Base-by-base conservation (phyloP, 73 alveolate genomes). In the Urostyla sp. region DNA sequence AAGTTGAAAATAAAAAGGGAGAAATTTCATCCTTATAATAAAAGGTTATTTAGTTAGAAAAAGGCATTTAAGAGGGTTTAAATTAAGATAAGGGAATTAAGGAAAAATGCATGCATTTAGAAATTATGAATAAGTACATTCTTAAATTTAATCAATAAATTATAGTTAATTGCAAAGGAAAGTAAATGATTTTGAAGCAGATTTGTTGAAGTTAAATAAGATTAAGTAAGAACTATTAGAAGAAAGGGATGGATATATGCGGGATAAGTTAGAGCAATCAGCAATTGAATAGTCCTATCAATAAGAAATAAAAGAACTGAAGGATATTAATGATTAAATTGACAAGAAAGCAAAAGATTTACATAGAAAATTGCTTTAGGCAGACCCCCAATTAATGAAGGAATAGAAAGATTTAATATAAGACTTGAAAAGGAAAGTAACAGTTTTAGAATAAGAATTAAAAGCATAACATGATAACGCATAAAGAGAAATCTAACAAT, bases 81-180 rank as follows among this genome's bases (percentile, higher is more conserved):
- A 69, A 69, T 69, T 67, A 56, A 46, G 83, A 69, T 49, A 69
- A 69, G 31, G 34, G 55, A 7, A 36, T 69, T 26, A 69, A 69
- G 30, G 83, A 69, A 49, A 69, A 59, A 69, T 28, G 52, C 4
- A 69, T 67, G 0, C 32, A 69, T 28, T 55, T 69, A 20, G 21
- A 69, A 28, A 69, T 69, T 16, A 45, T 69, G 4, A 69, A 69
- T 23, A 18, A 49, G 23, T 40, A 69, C n/a, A n/a, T n/a, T n/a
- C n/a, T n/a, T n/a, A n/a, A n/a, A n/a, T n/a, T n/a, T n/a, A n/a
- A n/a, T n/a, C n/a, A n/a, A n/a, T n/a, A n/a, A n/a, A n/a, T n/a
- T n/a, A n/a, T n/a, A n/a, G n/a, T n/a, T n/a, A n/a, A 34, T 37
- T 69, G 2, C 36, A 45, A 26, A 69, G 24, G 72, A 69, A 69